A percentile compares a stretch with the other conserved stretches of the same genome.
Conservation (phyloP, 2,329 filamentous ascomycete species). For the Fusarium papillatum region DNA sequence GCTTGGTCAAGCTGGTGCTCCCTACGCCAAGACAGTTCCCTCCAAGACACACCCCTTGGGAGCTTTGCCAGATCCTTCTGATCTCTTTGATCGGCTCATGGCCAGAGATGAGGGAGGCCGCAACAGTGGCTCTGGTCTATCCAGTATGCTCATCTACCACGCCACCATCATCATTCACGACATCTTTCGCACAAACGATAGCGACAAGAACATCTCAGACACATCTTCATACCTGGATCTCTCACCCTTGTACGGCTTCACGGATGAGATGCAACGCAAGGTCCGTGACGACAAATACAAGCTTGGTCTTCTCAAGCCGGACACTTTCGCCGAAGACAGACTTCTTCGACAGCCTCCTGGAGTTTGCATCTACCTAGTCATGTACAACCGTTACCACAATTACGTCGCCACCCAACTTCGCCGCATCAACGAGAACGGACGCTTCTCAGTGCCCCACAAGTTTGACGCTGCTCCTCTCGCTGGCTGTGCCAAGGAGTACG, state of each 20-base stretch:
- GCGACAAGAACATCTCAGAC: constrained; percentile 45
- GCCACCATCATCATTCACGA: constrained; percentile 67
- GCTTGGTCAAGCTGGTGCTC: constrained; percentile 47
- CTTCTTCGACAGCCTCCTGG: constrained; percentile 75
- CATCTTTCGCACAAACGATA: constrained; percentile 56
- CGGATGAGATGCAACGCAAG: constrained; percentile 47
- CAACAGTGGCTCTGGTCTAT: constrained; percentile 58
- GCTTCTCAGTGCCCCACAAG: constrained; percentile 46
- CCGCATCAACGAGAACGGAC: constrained; percentile 57
- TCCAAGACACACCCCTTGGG: constrained; percentile 40
- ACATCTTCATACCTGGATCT: constrained; percentile 63
- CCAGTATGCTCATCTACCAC: constrained; percentile 61
- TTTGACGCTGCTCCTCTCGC: constrained; percentile 10
- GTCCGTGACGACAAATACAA: constrained; percentile 50
- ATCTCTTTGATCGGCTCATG: constrained; percentile 50
- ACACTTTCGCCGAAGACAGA: constrained; percentile 75
- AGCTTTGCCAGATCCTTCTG: constrained; percentile 45
- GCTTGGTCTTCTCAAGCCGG: constrained; percentile 60
- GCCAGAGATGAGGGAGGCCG: constrained; percentile 35
- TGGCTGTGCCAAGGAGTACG: neutral
- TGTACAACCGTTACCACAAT: constrained; percentile 86
- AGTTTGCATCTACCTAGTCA: constrained; percentile 76
- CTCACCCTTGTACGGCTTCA: constrained; percentile 58
- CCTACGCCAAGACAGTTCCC: constrained; percentile 47
- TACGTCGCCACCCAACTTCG: constrained; percentile 79